A percentile compares a stretch with the other conserved stretches of the same genome.
These are phyloP conservation scores for Phytophthora agathidicida DNA, from an alignment of 352 stramenopile species.

Conservation along the genomic window DNA sequence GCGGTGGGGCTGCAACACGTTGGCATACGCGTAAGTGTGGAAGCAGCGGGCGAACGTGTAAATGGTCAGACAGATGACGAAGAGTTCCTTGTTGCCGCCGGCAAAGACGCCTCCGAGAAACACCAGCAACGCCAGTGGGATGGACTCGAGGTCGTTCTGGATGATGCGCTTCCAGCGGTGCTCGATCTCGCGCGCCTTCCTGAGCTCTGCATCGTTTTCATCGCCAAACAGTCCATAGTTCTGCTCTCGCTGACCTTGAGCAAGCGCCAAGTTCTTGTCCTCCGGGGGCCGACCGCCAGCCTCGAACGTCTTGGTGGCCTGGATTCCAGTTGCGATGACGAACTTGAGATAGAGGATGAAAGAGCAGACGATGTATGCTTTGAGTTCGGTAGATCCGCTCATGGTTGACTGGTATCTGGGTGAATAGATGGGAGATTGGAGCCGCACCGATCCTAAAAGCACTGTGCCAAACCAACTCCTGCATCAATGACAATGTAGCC, in stretches of 20 bases:
- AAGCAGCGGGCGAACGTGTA: slow-evolving; percentile 52
- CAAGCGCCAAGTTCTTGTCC: slow-evolving; percentile 42
- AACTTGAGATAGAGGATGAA: slow-evolving; percentile 53
- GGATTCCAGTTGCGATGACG: slow-evolving; percentile 34
- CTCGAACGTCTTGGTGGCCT: slow-evolving; percentile 48
- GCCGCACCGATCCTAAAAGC: no score
- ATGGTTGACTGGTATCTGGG: slow-evolving; percentile 4
- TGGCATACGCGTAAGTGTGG: slow-evolving; percentile 60
- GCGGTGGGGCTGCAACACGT: slow-evolving; percentile 55
- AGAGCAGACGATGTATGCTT: slow-evolving; percentile 40
- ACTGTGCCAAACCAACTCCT: background rate
- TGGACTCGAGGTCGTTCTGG: slow-evolving; percentile 57
- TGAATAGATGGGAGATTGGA: background rate
- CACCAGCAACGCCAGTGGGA: slow-evolving; percentile 44
- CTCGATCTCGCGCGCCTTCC: slow-evolving; percentile 42
- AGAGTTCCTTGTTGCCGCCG: slow-evolving; percentile 40
- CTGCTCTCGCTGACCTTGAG: slow-evolving; percentile 35
- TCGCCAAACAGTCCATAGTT: slow-evolving; percentile 40
- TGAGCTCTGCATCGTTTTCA: slow-evolving; percentile 24
- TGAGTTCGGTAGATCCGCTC: slow-evolving; percentile 32
- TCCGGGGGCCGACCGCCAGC: slow-evolving; percentile 39
- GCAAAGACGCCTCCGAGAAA: slow-evolving; percentile 36
- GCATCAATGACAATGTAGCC: slow-evolving; percentile 12
- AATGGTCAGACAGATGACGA: slow-evolving; percentile 20
- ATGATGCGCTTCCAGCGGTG: slow-evolving; percentile 53